Conservation (phyloP, 2,329 filamentous ascomycete species). For the Phialophora macrospora region DNA sequence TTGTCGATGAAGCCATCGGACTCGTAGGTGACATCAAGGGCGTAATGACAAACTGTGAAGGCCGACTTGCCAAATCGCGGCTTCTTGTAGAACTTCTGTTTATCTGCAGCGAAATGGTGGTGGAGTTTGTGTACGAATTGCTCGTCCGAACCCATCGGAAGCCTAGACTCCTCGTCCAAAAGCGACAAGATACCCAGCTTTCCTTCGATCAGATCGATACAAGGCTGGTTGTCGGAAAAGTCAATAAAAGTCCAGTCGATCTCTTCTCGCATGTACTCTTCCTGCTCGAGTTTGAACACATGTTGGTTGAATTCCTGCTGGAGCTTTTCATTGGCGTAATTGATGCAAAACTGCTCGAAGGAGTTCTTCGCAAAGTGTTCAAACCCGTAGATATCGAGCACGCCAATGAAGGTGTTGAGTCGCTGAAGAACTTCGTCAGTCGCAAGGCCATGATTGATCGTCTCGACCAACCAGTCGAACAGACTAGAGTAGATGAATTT, state of each 20-base stretch:
- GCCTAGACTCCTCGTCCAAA: constrained; percentile 91
- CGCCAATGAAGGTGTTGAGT: constrained; percentile 91
- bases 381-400: constrained; percentile 98
- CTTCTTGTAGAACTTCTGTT: constrained; percentile 98
- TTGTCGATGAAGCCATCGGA: constrained; percentile 99
- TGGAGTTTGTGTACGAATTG: constrained; percentile 96
- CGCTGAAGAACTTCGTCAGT: constrained; percentile 83
- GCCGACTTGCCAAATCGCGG: constrained; percentile 95
- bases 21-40: constrained; percentile 96
- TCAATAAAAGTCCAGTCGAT: constrained; percentile 99
- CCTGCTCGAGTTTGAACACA: constrained; percentile 98
- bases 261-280: constrained; percentile 93
- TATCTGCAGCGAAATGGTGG: constrained; percentile 86
- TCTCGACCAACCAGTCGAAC: constrained; percentile 99
- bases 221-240: constrained; percentile 98
- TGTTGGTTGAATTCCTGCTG: constrained; percentile 99
- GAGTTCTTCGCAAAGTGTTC: constrained; percentile 99
- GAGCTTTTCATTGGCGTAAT: constrained; percentile 98
- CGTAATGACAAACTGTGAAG: constrained; percentile 98
- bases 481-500: constrained; percentile 98
- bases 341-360: constrained; percentile 99
- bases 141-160: constrained; percentile 97
- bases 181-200: constrained; percentile 92
- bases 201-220: constrained; percentile 96
- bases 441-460: constrained; percentile 88